Evolutionary conservation across 2,329 filamentous ascomycete genomes (phyloP).

Genomic region (Colletotrichum theobromicola): DNA sequence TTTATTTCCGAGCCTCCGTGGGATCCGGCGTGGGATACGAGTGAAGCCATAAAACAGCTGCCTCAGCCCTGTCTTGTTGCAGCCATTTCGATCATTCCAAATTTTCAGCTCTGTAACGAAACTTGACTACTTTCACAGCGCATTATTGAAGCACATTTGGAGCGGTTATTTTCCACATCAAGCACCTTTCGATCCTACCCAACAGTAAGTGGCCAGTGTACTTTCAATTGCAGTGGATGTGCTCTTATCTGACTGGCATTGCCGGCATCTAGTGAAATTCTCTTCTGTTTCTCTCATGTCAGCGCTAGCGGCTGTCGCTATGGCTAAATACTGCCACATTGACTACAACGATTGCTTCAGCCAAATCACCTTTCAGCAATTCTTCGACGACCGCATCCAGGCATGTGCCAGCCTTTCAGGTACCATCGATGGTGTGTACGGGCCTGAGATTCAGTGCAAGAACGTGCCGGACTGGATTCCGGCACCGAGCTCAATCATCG

Average conservation of each 20-base stretch:
- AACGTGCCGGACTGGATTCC: not conserved
- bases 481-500: not conserved
- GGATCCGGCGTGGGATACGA: not conserved
- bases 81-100: not conserved
- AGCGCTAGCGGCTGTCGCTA: not conserved
- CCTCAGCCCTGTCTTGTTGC: not conserved
- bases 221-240: not conserved
- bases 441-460: not conserved
- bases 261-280: not conserved
- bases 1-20: not conserved
- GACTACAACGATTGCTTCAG: not conserved
- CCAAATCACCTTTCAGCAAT: not conserved
- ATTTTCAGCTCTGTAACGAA: not conserved
- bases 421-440: not conserved
- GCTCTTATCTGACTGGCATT: not conserved
- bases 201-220: not conserved
- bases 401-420: not conserved
- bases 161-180: not conserved
- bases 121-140: not conserved
- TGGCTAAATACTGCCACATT: not conserved
- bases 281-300: not conserved
- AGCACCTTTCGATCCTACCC: not conserved
- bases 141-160: not conserved
- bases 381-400: not conserved
- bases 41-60: not conserved